Conservation (phyloP, 805 yeast genomes). For the Teunomyces atbi region DNA sequence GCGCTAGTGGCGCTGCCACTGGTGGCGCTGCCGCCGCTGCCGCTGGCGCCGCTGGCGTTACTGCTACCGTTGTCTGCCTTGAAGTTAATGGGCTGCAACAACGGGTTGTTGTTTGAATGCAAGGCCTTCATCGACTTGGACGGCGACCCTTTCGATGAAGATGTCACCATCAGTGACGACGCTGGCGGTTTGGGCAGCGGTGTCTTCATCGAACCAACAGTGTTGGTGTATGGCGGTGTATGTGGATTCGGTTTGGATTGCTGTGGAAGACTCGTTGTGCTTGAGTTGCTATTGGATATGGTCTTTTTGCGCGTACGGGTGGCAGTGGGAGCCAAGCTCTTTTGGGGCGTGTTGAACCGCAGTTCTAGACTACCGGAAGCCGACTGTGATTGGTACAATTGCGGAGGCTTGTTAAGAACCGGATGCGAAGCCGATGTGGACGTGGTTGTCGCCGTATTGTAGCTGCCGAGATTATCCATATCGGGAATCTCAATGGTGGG, state of each 20-base stretch:
- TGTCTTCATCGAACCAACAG: conserved; percentile 27
- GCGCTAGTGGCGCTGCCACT: neutral
- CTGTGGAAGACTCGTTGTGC: conserved; percentile 25
- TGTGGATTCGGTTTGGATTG: conserved; percentile 29
- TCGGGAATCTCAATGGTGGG: conserved; percentile 72
- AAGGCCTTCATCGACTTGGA: conserved; percentile 51
- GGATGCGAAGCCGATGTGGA: conserved; percentile 10
- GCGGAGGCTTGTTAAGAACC: conserved; percentile 40
- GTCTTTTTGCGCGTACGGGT: conserved; percentile 28
- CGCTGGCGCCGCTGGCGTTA: neutral
- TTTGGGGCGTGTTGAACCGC: conserved; percentile 10
- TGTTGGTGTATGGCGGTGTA: conserved; percentile 44
- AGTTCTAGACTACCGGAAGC: conserved; percentile 41
- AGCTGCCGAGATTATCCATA: conserved; percentile 45
- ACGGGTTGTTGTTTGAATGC: conserved; percentile 42
- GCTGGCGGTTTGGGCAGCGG: conserved; percentile 38
- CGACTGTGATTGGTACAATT: conserved; percentile 42
- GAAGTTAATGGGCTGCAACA: conserved; percentile 56
- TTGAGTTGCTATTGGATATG: conserved; percentile 34
- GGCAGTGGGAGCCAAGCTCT: conserved; percentile 15
- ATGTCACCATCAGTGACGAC: conserved; percentile 15
- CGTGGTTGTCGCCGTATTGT: conserved; percentile 10
- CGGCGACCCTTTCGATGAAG: conserved; percentile 31
- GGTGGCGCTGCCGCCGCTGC: neutral
- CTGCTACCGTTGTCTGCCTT: conserved; percentile 18